Evolutionary conservation across 345 rosid species (phyloP), one percentile per base, ranked within the genome.

Genomic region (Salix viminalis): DNA sequence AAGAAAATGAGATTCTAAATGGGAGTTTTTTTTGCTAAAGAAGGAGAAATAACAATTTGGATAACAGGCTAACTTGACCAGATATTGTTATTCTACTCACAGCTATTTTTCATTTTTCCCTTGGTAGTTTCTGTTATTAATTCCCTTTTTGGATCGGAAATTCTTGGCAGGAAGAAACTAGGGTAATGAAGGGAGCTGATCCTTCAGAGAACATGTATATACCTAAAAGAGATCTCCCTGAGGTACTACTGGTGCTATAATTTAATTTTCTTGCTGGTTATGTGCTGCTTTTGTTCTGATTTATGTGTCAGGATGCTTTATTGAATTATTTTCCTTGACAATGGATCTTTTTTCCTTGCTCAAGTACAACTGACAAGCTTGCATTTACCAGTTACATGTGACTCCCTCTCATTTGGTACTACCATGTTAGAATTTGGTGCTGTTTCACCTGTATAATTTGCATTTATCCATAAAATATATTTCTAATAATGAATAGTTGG

Each of bases 161-260:
- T 50, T 46, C 21, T 70, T 85, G 84, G 80, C 88, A 90, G 95
- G 92, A 85, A 69, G 85, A 80, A 81, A 70, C 66, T 58, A 86
- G 76, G 75, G 85, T 81, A 74, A 42, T 62, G 19, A 69, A 61
- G 86, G 85, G 82, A 70, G 65, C 26, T 13, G 79, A 66, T 41
- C 67, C 23, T 42, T 61, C 79, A 64, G 65, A 81, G 79, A 86
- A 83, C 16, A 65, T 74, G 0, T 1, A 67, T 3, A 58, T 48
- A 56, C 77, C 79, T 72, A 86, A 78, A 77, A 81, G 76, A 69
- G 85, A 89, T 73, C 88, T 89, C 37, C 96, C 88, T 2, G 89
- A 91, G 91, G 97, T 94, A 62, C 44, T 41, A 60, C 11, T 60
- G n/a, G 41, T 72, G 24, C 71, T 48, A 23, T 28, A 56, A 46